phyloP scores from a whole-genome alignment of 225 moss, liverwort and hornwort species.

The Takakia lepidozioides region DNA sequence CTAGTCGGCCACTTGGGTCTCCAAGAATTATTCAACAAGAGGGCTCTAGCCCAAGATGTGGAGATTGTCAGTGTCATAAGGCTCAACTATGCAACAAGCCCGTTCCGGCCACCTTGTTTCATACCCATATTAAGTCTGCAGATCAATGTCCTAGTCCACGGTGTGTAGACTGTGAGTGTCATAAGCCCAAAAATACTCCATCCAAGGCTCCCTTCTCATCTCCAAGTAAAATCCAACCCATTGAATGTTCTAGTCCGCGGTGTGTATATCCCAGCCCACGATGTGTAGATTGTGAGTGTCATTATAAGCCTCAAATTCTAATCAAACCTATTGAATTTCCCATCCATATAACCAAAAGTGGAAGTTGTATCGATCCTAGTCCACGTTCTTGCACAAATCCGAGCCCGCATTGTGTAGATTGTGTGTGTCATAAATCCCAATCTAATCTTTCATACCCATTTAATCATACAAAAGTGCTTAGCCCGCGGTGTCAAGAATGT shows the following conservation, averaged over 20 bases:
- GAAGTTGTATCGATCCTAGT: too few relatives aligned
- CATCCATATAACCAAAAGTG: too few relatives aligned
- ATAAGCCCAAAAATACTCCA: too few relatives aligned
- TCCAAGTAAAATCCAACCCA: background rate
- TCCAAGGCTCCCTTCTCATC: background rate
- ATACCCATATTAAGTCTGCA: too few relatives aligned
- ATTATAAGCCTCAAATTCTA: background rate
- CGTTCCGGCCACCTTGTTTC: too few relatives aligned
- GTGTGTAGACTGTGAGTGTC: background rate
- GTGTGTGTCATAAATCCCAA: background rate
- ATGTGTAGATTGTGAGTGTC: constrained; percentile 5
- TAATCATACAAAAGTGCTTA: too few relatives aligned
- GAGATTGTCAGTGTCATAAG: too few relatives aligned
- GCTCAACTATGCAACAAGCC: too few relatives aligned
- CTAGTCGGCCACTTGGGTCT: background rate
- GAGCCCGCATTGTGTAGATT: background rate
- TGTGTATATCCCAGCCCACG: background rate
- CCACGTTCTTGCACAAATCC: too few relatives aligned
- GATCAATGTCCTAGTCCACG: background rate
- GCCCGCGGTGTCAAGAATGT: too few relatives aligned
- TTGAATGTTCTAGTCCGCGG: background rate
- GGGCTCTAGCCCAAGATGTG: too few relatives aligned
- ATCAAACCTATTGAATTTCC: background rate
- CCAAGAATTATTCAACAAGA: background rate
- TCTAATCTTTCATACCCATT: too few relatives aligned